Percentiles rank a stretch among this genome's conserved stretches.
phyloP scores from a whole-genome alignment of 2,329 filamentous ascomycete genomes.

The Thelonectria discophora region DNA sequence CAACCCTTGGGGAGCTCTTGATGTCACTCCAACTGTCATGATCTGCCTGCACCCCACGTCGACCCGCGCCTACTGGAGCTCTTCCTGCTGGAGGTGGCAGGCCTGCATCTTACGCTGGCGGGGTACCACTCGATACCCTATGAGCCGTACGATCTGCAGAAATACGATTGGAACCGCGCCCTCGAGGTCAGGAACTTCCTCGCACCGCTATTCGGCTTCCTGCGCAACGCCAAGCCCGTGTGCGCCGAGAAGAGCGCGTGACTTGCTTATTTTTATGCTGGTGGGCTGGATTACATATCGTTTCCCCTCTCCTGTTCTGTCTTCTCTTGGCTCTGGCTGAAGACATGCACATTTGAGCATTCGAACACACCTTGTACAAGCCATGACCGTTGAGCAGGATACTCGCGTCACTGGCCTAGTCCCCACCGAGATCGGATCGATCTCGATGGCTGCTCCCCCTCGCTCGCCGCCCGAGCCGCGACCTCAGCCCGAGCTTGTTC shows the following conservation, averaged over 20 bases:
- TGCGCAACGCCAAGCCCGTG: constrained; percentile 3
- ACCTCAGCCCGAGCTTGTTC: constrained; percentile 33
- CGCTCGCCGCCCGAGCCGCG: constrained; percentile 15
- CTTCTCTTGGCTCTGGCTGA: no score
- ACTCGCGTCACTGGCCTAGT: constrained; percentile 2
- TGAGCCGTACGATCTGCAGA: no score
- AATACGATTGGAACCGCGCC: no score
- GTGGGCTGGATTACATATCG: no score
- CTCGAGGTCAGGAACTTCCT: background rate
- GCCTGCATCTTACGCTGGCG: background rate
- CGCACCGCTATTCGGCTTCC: background rate
- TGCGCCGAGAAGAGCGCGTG: no score
- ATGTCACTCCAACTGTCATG: background rate
- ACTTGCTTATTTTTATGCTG: no score
- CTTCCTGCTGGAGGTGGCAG: background rate
- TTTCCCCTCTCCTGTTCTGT: no score
- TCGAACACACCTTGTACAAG: background rate
- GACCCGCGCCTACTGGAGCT: background rate
- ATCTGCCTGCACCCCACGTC: background rate
- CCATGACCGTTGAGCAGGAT: constrained; percentile 9
- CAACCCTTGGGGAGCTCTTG: no score
- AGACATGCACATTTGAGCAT: no score
- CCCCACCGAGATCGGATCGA: background rate
- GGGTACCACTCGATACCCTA: no score
- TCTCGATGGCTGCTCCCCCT: background rate